These are phyloP conservation scores for Pistacia integerrima DNA, from an alignment of 345 rosid species.

Conservation along the genomic window DNA sequence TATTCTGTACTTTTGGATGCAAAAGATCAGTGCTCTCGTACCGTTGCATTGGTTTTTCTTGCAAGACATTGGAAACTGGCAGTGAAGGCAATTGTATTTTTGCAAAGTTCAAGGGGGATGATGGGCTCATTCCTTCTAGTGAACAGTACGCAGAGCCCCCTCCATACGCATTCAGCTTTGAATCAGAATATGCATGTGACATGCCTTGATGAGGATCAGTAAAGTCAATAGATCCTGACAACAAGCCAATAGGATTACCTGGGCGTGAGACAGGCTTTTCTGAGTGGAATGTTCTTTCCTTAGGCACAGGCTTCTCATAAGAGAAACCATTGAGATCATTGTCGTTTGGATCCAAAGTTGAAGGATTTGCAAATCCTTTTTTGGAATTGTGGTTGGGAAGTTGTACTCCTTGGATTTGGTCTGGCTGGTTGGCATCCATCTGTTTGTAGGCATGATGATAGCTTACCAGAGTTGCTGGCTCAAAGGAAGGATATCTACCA, in stretches of 20 bases:
- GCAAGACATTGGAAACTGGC: conserved; percentile 24
- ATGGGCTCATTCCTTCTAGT: conserved; percentile 54
- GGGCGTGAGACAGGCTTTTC: conserved; percentile 35
- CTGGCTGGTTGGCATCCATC: conserved; percentile 32
- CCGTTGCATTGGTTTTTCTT: conserved; percentile 38
- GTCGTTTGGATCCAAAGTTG: conserved; percentile 24
- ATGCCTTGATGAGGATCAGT: conserved; percentile 45
- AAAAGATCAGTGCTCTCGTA: conserved; percentile 32
- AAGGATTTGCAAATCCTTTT: conserved; percentile 21
- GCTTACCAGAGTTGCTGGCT: conserved; percentile 15
- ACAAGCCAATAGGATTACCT: conserved; percentile 34
- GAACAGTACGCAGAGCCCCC: conserved; percentile 48
- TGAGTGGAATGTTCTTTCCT: conserved; percentile 35
- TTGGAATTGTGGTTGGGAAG: conserved; percentile 26
- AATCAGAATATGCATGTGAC: conserved; percentile 64
- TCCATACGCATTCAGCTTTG: conserved; percentile 55
- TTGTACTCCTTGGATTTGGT: conserved; percentile 31
- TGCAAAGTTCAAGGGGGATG: conserved; percentile 48
- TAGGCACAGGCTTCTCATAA: conserved; percentile 35
- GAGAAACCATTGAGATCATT: conserved; percentile 28
- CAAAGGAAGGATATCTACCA: conserved; percentile 24
- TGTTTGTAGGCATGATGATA: conserved; percentile 35
- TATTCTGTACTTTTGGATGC: conserved; percentile 34
- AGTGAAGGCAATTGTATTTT: conserved; percentile 34
- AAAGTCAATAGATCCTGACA: conserved; percentile 49